Evolutionary conservation across 2,329 filamentous ascomycete genomes (phyloP), one percentile per base, ranked within the genome.

Genomic region (Verticillium tricorpus): DNA sequence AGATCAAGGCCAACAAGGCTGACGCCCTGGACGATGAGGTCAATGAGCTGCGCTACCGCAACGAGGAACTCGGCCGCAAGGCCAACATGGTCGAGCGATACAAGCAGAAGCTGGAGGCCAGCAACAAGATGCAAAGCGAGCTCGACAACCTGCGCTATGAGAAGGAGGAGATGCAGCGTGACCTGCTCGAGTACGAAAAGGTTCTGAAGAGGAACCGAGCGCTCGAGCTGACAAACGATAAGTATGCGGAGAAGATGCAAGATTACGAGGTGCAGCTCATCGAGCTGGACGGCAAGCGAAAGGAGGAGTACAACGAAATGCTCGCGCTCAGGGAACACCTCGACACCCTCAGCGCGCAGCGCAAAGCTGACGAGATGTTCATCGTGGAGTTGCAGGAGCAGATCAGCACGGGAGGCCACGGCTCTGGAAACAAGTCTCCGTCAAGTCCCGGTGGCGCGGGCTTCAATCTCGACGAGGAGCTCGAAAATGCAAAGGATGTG

Each of bases 51-150:
- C 83, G 82, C 64, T 81, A 84, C 67, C 81, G 83, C 66, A 85
- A 84, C 59, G 82, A 83, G 62, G 82, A 86, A 63, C 76, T 88
- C 14, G 78, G 81, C 59, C 86, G 85, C 70, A 87, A 86, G 67
- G 85, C 86, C 63, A 89, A 89, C 66, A 85, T 80, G 60, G 84
- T 83, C 8, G 86, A 88, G 60, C 79, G 86, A 61, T 84, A 85
- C 69, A 84, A 85, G 71, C 84, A 86, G 70, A 88, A 89, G 72
- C 78, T 89, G 15, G 84, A 86, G 68, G 78, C 79, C 15, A 80
- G 84, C 67, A 83, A 82, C 61, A 76, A 80, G 19, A 74, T 86
- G 37, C 83, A 84, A 63, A 81, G 78, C 60, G 84, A 88, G 66
- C 80, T 86, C 57, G 77, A 82, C 59, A 78, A 80, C 37, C 76